Evolutionary conservation across 208 protist genomes (phyloP).

Genomic region (Trypanosoma boissoni): DNA sequence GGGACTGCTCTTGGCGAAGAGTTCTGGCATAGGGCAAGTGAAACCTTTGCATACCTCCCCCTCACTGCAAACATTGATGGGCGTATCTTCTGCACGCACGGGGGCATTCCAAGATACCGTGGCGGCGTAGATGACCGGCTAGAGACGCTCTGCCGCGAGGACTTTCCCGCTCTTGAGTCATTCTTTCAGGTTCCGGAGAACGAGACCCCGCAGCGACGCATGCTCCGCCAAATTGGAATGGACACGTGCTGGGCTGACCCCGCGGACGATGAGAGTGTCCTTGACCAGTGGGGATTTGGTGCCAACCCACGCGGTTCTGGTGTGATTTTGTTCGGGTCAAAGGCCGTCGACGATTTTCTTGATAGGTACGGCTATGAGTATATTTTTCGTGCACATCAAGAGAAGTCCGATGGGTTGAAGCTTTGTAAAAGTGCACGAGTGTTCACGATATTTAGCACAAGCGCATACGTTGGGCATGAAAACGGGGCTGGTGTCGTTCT

Average conservation of each 20-base stretch:
- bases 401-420: slow-evolving; percentile 91
- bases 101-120: slow-evolving; percentile 87
- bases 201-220: slow-evolving; percentile 58
- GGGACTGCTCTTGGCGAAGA: slow-evolving; percentile 81
- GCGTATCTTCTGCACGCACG: slow-evolving; percentile 94
- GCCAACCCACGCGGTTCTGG: slow-evolving; percentile 81
- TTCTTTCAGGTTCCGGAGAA: slow-evolving; percentile 81
- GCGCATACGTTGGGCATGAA: slow-evolving; percentile 89
- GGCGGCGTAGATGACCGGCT: slow-evolving; percentile 82
- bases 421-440: slow-evolving; percentile 88
- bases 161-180: slow-evolving; percentile 78
- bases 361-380: slow-evolving; percentile 81
- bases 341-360: slow-evolving; percentile 89
- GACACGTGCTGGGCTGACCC: slow-evolving; percentile 92
- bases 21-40: slow-evolving; percentile 83
- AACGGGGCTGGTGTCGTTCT: slow-evolving; percentile 91
- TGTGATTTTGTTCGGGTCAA: slow-evolving; percentile 83
- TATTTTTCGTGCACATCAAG: slow-evolving; percentile 93
- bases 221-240: slow-evolving; percentile 77
- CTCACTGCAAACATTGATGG: slow-evolving; percentile 91
- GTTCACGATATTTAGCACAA: slow-evolving; percentile 93
- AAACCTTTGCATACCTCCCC: slow-evolving; percentile 83
- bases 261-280: slow-evolving; percentile 71
- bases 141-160: slow-evolving; percentile 49
- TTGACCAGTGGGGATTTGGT: slow-evolving; percentile 86